These are phyloP conservation scores for Barnettozyma vustinii DNA, from an alignment of 805 yeast species.

Conservation along the genomic window DNA sequence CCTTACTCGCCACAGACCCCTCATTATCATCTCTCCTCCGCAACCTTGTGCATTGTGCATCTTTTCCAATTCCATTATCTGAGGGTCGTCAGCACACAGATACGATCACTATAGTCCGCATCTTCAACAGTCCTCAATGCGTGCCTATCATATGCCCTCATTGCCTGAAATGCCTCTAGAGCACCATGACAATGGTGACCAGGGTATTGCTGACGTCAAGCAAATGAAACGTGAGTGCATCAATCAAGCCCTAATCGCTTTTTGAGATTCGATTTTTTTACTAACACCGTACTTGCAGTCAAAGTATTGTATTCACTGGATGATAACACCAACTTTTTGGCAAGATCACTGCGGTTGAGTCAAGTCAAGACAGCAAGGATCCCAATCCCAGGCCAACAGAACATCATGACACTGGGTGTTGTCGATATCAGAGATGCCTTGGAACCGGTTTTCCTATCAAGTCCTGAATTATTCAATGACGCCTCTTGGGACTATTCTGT, in stretches of 20 bases:
- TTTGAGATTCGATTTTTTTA: not conserved
- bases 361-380: slow-evolving; percentile 37
- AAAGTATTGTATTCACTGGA: slow-evolving; percentile 40
- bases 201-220: slow-evolving; percentile 12
- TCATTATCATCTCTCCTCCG: not conserved
- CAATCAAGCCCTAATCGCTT: not conserved
- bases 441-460: slow-evolving; percentile 38
- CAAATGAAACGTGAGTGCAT: slow-evolving; percentile 22
- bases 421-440: slow-evolving; percentile 41
- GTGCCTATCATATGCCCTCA: slow-evolving; percentile 28
- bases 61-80: not conserved
- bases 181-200: slow-evolving; percentile 7
- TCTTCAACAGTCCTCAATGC: slow-evolving; percentile 12
- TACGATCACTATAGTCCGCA: not conserved
- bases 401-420: slow-evolving; percentile 39
- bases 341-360: slow-evolving; percentile 32
- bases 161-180: slow-evolving; percentile 26
- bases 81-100: not conserved
- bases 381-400: slow-evolving; percentile 38
- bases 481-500: slow-evolving; percentile 41
- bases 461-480: slow-evolving; percentile 36
- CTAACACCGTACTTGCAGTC: slow-evolving; percentile 12
- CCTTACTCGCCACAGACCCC: not conserved
- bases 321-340: slow-evolving; percentile 36
- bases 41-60: not conserved